Conservation (phyloP, 192 early-diverging fungal species). For the Coemansia sp. region DNA sequence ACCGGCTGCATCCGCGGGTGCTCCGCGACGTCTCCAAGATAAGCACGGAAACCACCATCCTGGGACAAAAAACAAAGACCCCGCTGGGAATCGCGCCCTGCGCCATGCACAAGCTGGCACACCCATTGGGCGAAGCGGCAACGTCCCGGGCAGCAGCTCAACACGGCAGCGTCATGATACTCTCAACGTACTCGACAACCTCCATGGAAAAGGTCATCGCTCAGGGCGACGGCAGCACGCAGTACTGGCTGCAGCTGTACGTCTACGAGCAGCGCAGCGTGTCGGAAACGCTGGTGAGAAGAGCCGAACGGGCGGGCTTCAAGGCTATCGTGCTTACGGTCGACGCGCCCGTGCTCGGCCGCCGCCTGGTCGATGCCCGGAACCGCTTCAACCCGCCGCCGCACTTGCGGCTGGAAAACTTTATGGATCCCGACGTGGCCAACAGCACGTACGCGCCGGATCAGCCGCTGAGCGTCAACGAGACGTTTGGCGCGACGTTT, state of each 20-base stretch:
- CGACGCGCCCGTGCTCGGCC: slow-evolving; percentile 57
- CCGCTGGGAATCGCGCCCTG: slow-evolving; percentile 79
- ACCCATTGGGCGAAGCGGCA: slow-evolving; percentile 64
- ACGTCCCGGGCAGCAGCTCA: slow-evolving; percentile 57
- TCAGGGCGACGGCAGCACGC: slow-evolving; percentile 37
- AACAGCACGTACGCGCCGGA: slow-evolving; percentile 15
- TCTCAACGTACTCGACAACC: slow-evolving; percentile 65
- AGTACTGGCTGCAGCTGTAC: slow-evolving; percentile 81
- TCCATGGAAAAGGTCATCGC: slow-evolving; percentile 65
- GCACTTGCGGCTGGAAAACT: slow-evolving; percentile 66
- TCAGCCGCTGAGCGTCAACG: slow-evolving; percentile 7
- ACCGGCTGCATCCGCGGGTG: slow-evolving; percentile 62
- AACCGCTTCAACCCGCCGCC: slow-evolving; percentile 61
- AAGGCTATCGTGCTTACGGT: slow-evolving; percentile 65
- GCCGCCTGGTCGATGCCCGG: slow-evolving; percentile 59
- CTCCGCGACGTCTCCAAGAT: slow-evolving; percentile 71
- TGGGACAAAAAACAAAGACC: slow-evolving; percentile 57
- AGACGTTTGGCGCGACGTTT: slow-evolving; percentile 52
- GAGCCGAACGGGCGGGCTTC: slow-evolving; percentile 75
- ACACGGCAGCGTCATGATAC: slow-evolving; percentile 53
- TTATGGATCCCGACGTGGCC: slow-evolving; percentile 36
- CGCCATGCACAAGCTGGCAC: slow-evolving; percentile 73
- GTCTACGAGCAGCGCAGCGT: slow-evolving; percentile 69
- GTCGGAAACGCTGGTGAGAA: slow-evolving; percentile 63
- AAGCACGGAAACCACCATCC: slow-evolving; percentile 59